These are phyloP conservation scores for Ophiocordyceps robertsii DNA, from an alignment of 2,329 filamentous ascomycete species.

Conservation along the genomic window DNA sequence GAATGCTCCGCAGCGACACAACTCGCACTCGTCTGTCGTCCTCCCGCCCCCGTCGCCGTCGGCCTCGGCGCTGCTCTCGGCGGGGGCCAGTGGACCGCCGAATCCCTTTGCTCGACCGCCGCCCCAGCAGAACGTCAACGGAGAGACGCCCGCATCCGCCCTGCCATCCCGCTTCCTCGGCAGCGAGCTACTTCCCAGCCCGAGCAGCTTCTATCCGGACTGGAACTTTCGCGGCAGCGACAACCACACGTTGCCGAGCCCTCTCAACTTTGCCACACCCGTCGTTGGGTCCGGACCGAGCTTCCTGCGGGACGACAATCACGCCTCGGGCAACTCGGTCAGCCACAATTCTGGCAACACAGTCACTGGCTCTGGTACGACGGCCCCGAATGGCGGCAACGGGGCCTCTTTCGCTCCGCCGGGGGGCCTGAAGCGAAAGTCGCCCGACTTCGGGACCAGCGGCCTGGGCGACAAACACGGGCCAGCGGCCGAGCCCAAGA, in stretches of 20 bases:
- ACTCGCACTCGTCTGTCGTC: conserved; percentile 57
- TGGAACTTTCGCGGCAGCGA: conserved; percentile 67
- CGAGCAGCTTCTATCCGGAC: conserved; percentile 83
- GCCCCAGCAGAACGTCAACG: conserved; percentile 50
- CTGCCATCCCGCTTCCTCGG: conserved; percentile 84
- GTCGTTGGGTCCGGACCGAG: conserved; percentile 47
- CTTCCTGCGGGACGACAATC: conserved; percentile 44
- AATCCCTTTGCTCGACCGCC: conserved; percentile 89
- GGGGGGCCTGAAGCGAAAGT: conserved; percentile 38
- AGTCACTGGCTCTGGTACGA: background rate
- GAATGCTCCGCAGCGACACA: conserved; percentile 34
- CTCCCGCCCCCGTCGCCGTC: conserved; percentile 89
- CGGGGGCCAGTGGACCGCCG: conserved; percentile 80
- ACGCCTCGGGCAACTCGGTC: conserved; percentile 8
- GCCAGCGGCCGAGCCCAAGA: conserved; percentile 33
- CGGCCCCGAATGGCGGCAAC: conserved; percentile 5
- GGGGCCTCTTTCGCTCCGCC: conserved; percentile 2
- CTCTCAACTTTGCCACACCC: conserved; percentile 85
- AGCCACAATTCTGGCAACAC: conserved; percentile 10
- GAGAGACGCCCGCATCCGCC: conserved; percentile 72
- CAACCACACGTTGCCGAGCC: conserved; percentile 80
- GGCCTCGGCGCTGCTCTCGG: conserved; percentile 71
- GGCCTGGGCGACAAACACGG: conserved; percentile 28
- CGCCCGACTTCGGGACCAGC: conserved; percentile 33
- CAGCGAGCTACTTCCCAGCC: conserved; percentile 77